Base-by-base conservation (phyloP, 2,329 filamentous ascomycete genomes). In the Myriosclerotinia duriaeana region DNA sequence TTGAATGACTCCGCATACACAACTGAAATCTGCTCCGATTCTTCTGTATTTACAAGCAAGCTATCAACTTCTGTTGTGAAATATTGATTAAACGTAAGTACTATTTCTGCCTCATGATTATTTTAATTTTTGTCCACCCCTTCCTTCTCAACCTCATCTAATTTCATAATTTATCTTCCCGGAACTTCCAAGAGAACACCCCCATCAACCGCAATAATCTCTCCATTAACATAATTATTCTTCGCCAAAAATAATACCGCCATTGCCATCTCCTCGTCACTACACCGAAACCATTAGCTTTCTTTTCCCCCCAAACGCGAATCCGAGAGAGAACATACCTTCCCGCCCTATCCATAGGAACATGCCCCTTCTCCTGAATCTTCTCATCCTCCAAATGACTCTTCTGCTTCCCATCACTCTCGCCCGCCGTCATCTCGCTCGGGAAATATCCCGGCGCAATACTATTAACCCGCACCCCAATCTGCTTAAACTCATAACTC, bases 401-500 rank as follows among this genome's bases (percentile, higher is more conserved):
- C 78, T 85, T 85, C 77, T 85, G 82, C 67, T 81, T 79, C 36
- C 82, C 81, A 52, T 80, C 78, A 42, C 68, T 70, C 30, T 67
- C 79, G 8, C 79, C 78, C 0, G 82, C 78, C 8, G 82, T 84
- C 81, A 84, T 83, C 78, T 83, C 75, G 40, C 72, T 72, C 14
- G 72, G 71, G 55, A 76, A 76, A 1, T 86, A 77, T 14, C 83
- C 83, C 0, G 84, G 85, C 0, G 83, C 82, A 68, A 87, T 85
- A 55, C 77, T 80, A 75, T 87, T 87, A 67, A 87, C 80, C 15
- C 84, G 78, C 53, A 87, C 80, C 5, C 84, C 83, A 60, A 84
- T 79, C 64, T 81, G 78, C 36, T 80, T 78, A 58, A 87, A 81
- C 68, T 85, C 83, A 53, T 79, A 79, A 1, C 83, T 82, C 56